These are phyloP conservation scores for Dictyostelium citrinum DNA, from an alignment of 78 protist genomes.

Conservation along the genomic window DNA sequence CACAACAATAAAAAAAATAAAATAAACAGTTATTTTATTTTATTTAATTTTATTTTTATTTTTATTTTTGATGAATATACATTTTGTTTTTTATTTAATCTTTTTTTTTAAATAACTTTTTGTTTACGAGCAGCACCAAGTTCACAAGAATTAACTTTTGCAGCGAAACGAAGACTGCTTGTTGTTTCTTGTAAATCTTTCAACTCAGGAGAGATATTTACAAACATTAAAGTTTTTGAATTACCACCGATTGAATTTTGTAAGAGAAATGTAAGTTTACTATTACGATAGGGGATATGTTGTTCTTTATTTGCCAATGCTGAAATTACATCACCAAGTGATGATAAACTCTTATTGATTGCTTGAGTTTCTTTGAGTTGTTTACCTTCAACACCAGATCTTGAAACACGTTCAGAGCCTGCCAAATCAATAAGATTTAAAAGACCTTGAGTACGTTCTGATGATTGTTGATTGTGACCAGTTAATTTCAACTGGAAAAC, in stretches of 20 bases:
- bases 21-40: background rate
- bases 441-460: constrained; percentile 57
- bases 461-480: constrained; percentile 55
- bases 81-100: too few relatives aligned
- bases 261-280: constrained; percentile 60
- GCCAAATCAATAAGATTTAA: constrained; percentile 88
- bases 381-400: constrained; percentile 37
- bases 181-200: constrained; percentile 65
- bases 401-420: constrained; percentile 83
- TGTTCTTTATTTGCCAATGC: constrained; percentile 87
- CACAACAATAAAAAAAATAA: background rate
- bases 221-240: constrained; percentile 93
- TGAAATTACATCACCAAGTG: constrained; percentile 91
- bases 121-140: constrained; percentile 80
- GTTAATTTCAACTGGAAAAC: constrained; percentile 80
- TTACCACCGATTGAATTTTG: constrained; percentile 86
- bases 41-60: too few relatives aligned
- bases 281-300: constrained; percentile 75
- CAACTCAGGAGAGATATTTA: constrained; percentile 85
- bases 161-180: constrained; percentile 76
- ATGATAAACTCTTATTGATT: constrained; percentile 91
- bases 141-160: constrained; percentile 80
- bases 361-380: constrained; percentile 90
- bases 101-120: background rate
- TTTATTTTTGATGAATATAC: background rate